Conservation (phyloP, 75 land plant species). For the Isoetes taiwanensis region DNA sequence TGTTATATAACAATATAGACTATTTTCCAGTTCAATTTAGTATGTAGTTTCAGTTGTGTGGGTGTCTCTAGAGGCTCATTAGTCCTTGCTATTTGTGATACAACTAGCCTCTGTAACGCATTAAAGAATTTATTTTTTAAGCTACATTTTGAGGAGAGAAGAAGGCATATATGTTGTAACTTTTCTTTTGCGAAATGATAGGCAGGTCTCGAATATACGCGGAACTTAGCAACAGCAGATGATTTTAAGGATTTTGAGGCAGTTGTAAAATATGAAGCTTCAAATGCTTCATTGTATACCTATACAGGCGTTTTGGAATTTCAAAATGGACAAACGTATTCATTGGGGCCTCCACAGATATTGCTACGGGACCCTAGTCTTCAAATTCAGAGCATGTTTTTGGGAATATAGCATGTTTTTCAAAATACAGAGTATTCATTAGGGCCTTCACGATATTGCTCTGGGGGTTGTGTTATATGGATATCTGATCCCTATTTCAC, state of each 20-base stretch:
- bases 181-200: too few species aligned
- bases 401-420: too few species aligned
- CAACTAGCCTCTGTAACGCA: too few species aligned
- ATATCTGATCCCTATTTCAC: not conserved
- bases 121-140: too few species aligned
- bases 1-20: not conserved
- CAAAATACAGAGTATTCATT: too few species aligned
- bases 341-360: conserved; percentile 46
- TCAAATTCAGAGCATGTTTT: conserved; percentile 52
- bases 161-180: too few species aligned
- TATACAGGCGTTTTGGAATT: not conserved
- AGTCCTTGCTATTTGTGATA: too few species aligned
- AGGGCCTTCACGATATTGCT: too few species aligned
- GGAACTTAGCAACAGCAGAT: not conserved
- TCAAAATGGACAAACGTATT: conserved; percentile 14
- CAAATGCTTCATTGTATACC: not conserved
- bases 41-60: too few species aligned
- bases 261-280: not conserved
- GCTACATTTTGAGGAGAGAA: too few species aligned
- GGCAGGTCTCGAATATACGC: conserved; percentile 2
- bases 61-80: too few species aligned
- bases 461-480: conserved; percentile 5
- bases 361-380: conserved; percentile 77
- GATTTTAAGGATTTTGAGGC: not conserved
- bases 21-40: too few species aligned